Percentiles rank a stretch among this genome's conserved stretches.
Conservation (phyloP, 345 rosid species). For the Eucalyptus pumila region DNA sequence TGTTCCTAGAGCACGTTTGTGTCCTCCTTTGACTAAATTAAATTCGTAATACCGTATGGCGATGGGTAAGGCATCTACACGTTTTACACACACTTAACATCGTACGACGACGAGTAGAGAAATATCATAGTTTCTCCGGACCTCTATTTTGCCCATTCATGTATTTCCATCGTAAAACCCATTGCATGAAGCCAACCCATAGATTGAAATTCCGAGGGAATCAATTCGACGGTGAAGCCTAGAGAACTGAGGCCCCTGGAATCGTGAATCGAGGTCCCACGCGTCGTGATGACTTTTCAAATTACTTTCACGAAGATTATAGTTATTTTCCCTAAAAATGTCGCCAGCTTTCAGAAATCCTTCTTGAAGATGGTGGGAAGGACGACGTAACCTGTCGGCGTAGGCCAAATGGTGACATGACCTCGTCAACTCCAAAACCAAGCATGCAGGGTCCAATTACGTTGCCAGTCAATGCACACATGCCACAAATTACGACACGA, state of each 20-base stretch:
- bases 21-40: neutral
- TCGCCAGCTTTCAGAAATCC: neutral
- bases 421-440: too few relatives aligned
- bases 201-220: neutral
- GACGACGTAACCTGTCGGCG: neutral
- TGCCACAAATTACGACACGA: too few relatives aligned
- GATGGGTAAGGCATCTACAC: neutral
- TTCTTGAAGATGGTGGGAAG: neutral
- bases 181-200: neutral
- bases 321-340: neutral
- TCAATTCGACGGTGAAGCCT: neutral
- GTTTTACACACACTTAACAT: too few relatives aligned
- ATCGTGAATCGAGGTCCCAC: too few relatives aligned
- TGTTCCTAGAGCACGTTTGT: neutral
- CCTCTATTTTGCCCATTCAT: neutral
- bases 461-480: too few relatives aligned
- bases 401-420: too few relatives aligned
- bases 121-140: neutral
- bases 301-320: too few relatives aligned
- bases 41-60: neutral
- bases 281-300: too few relatives aligned
- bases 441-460: accelerated
- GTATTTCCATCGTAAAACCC: neutral
- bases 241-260: neutral
- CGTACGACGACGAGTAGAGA: neutral